Conservation (phyloP, 306 rosid species). For the Quercus engelmannii region DNA sequence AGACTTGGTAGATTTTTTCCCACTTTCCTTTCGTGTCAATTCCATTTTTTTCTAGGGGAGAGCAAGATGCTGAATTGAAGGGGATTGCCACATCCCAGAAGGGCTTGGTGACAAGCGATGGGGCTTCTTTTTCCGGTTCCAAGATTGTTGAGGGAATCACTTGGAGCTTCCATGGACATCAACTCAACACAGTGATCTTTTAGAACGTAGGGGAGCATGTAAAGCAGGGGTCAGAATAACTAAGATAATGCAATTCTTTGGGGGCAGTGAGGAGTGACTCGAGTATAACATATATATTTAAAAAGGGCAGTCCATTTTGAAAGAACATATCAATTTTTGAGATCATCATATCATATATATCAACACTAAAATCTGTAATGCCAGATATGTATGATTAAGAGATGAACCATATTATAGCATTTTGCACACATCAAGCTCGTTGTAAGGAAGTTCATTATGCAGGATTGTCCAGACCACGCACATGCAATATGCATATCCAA, state of each 20-base stretch:
- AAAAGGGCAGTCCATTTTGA: neutral
- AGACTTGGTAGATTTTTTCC: slow-evolving; percentile 20
- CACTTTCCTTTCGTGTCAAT: slow-evolving; percentile 18
- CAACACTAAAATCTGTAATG: neutral
- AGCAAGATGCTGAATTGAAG: slow-evolving; percentile 16
- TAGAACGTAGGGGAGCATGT: slow-evolving; percentile 31
- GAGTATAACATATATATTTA: neutral
- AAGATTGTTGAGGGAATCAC: slow-evolving; percentile 48
- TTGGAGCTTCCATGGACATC: slow-evolving; percentile 49
- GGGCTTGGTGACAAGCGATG: slow-evolving; percentile 37
- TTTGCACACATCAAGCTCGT: neutral
- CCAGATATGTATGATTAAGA: neutral
- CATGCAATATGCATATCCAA: neutral
- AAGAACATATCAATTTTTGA: neutral
- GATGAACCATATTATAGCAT: neutral
- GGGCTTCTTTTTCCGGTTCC: slow-evolving; percentile 66
- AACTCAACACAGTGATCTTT: slow-evolving; percentile 49
- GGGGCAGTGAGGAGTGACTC: neutral
- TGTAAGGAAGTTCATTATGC: neutral
- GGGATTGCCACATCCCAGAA: slow-evolving; percentile 74
- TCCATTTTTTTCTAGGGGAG: slow-evolving; percentile 31
- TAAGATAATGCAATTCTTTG: neutral
- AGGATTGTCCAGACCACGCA: too few relatives aligned
- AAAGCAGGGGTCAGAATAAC: slow-evolving; percentile 13
- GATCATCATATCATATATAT: neutral